phyloP scores from a whole-genome alignment of 2,329 filamentous ascomycete genomes.

The Macrophomina tecta region DNA sequence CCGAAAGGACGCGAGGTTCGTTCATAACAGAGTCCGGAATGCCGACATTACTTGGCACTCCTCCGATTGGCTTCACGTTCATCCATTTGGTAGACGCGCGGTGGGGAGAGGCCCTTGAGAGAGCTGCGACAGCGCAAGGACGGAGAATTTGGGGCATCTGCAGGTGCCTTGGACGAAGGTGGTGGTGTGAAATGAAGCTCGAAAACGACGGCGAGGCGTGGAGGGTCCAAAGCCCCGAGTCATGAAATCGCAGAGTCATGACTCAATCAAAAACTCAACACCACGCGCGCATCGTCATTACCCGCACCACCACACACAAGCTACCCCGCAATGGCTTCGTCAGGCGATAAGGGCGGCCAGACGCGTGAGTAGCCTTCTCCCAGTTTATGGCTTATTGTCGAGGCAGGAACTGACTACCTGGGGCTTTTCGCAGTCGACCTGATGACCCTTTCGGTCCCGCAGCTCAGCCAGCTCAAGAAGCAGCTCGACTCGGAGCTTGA shows the following conservation, averaged over 20 bases:
- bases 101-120: not conserved
- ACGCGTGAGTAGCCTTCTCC: not conserved
- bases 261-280: conserved; percentile 28
- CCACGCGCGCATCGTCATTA: conserved; percentile 24
- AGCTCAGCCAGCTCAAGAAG: conserved; percentile 90
- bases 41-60: not conserved
- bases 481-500: conserved; percentile 96
- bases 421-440: conserved; percentile 61
- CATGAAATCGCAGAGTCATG: not conserved
- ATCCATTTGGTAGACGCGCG: not conserved
- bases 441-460: conserved; percentile 77
- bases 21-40: not conserved
- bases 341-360: conserved; percentile 22
- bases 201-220: not conserved
- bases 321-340: conserved; percentile 26
- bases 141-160: not conserved
- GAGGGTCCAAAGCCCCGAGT: conserved; percentile 4
- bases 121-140: not conserved
- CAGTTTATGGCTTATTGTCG: not conserved
- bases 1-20: not conserved
- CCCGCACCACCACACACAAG: conserved; percentile 3
- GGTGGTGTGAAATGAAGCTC: not conserved
- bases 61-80: not conserved
- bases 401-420: not conserved
- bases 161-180: not conserved